Percentiles rank a stretch among this genome's conserved stretches.
Conservation (phyloP, 2,329 filamentous ascomycete species). For the Meredithiella fracta region DNA sequence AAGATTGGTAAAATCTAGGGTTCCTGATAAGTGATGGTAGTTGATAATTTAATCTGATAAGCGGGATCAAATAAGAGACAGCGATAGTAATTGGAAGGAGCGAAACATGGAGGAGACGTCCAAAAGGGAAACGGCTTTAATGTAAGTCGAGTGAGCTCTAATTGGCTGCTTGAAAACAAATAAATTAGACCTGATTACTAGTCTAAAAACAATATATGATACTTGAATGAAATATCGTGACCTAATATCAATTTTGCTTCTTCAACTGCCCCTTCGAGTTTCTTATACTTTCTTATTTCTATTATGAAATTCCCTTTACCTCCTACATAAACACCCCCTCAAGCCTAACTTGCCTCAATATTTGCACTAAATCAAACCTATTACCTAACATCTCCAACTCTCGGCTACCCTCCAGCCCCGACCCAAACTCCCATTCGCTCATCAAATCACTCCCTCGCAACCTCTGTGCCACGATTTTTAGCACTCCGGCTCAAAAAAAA, state of each 20-base stretch:
- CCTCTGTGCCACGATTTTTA: not conserved
- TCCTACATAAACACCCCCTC: not conserved
- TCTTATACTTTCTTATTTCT: not conserved
- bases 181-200: no score
- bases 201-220: not conserved
- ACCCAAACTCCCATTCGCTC: no score
- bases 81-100: no score
- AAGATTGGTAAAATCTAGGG: no score
- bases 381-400: slow-evolving; percentile 1
- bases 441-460: no score
- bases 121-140: no score
- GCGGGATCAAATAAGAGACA: no score
- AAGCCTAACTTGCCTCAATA: not conserved
- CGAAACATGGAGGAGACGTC: no score
- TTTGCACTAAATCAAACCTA: not conserved
- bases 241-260: not conserved
- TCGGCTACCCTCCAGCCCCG: not conserved
- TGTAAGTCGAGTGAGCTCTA: no score
- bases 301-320: not conserved
- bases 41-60: not conserved
- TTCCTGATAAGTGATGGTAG: not conserved
- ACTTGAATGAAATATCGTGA: not conserved
- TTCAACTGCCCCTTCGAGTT: not conserved
- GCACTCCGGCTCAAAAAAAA: not conserved
- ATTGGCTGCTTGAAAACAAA: no score